A percentile compares a stretch with the other conserved stretches of the same genome.
These are phyloP conservation scores for Pilaira anomala DNA, from an alignment of 192 early-diverging fungal species.

Conservation along the genomic window DNA sequence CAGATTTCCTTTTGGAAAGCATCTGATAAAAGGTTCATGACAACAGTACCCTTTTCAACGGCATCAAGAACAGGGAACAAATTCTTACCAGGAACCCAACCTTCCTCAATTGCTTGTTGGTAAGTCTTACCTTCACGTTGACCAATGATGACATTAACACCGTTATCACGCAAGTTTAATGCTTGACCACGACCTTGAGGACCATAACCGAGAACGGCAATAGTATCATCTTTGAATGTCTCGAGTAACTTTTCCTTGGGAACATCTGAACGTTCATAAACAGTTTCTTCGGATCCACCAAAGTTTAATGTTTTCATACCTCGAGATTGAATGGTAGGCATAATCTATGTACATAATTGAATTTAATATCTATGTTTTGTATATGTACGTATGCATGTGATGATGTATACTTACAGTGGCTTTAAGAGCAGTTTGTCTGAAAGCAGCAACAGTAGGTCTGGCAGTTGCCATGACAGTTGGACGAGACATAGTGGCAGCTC, in stretches of 20 bases:
- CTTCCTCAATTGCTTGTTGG: conserved; percentile 87
- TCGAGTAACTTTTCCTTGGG: conserved; percentile 84
- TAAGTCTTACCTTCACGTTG: conserved; percentile 83
- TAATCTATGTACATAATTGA: no score
- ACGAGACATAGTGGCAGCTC: conserved; percentile 3
- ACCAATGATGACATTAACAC: conserved; percentile 91
- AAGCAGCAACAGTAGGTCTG: conserved; percentile 1
- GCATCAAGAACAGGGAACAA: conserved; percentile 90
- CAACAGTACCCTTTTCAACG: conserved; percentile 80
- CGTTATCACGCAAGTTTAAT: conserved; percentile 93
- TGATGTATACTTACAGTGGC: conserved; percentile 4
- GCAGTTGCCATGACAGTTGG: not conserved
- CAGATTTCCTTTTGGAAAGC: conserved; percentile 90
- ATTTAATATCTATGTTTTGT: no score
- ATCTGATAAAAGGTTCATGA: conserved; percentile 93
- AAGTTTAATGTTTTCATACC: conserved; percentile 91
- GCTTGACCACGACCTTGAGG: conserved; percentile 92
- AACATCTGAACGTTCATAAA: conserved; percentile 91
- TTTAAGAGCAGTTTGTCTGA: not conserved
- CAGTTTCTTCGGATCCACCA: conserved; percentile 84
- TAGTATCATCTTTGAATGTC: conserved; percentile 86
- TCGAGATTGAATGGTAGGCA: conserved; percentile 50
- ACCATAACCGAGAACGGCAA: conserved; percentile 92
- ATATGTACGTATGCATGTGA: no score
- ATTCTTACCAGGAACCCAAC: conserved; percentile 93